Conservation (phyloP, 2,329 filamentous ascomycete species). For the Fusarium dimerum region DNA sequence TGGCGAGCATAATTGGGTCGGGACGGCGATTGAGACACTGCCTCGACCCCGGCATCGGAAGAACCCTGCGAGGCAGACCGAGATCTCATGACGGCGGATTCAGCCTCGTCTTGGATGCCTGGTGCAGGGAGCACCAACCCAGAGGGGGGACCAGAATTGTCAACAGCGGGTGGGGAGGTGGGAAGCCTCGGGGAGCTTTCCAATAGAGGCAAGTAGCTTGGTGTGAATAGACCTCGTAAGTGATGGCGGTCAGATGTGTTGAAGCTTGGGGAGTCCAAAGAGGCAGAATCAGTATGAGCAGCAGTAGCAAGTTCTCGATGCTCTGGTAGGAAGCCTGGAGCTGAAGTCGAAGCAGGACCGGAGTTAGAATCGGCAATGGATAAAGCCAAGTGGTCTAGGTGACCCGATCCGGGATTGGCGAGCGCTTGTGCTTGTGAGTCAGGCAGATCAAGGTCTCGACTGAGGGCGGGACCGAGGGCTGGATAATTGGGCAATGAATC, state of each 20-base stretch:
- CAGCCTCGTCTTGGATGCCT: conserved; percentile 23
- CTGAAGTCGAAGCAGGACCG: conserved; percentile 17
- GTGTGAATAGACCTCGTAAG: conserved; percentile 64
- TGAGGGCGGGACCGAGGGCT: conserved; percentile 42
- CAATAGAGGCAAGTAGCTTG: conserved; percentile 62
- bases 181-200: conserved; percentile 42
- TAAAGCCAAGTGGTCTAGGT: conserved; percentile 33
- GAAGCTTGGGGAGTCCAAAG: too few relatives aligned
- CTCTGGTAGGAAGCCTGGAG: background rate
- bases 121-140: conserved; percentile 29
- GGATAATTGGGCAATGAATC: conserved; percentile 47
- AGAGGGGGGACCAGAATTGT: conserved; percentile 15
- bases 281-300: too few relatives aligned
- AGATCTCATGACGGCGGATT: conserved; percentile 25
- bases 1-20: conserved; percentile 41
- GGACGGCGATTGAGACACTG: conserved; percentile 21
- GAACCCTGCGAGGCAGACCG: conserved; percentile 13
- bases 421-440: conserved; percentile 38
- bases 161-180: conserved; percentile 17
- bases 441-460: conserved; percentile 33
- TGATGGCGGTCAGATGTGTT: conserved; percentile 56
- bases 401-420: conserved; percentile 29
- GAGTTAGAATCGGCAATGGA: conserved; percentile 30
- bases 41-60: conserved; percentile 13
- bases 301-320: too few relatives aligned